Evolutionary conservation across 148 eudicot species (phyloP), one percentile per base, ranked within the genome.

Genomic region (Cornus florida): DNA sequence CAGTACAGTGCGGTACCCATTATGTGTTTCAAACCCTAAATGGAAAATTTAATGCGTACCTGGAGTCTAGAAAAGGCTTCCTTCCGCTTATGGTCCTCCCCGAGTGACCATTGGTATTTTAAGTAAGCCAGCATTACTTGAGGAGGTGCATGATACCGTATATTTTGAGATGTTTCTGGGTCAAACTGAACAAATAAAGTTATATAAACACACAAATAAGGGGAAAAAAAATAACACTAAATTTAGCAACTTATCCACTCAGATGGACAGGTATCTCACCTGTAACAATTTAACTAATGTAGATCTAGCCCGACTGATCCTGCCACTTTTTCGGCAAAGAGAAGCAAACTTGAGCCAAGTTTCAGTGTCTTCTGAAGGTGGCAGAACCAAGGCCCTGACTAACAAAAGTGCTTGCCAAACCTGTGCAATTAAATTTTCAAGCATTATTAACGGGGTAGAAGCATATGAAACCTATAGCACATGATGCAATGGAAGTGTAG

Each of bases 311-410:
- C 94, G 99, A 86, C 91, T 92, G 65, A 92, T 89, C 78, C 98
- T 87, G 69, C 97, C 95, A 97, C 87, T 94, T 83, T 91, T 91
- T 35, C 95, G 90, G 85, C 99, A 97, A 70, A 97, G 94, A 19
- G 95, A 91, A 66, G 97, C 92, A 84, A 97, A 97, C 86, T 94
- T 97, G 78, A 94, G 86, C 98, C 98, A 97, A 69, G 97, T 97
- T 80, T 94, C 97, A 70, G 82, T 79, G 67, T 97, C 99, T 83
- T 97, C 99, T 68, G 92, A 84, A 64, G 98, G 99, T 77, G 99
- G 99, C 50, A 97, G 81, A 43, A 97, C 98, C 81, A 97, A 93
- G 41, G 97, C 90, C 86, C 99, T 89, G 67, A 97, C 99, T 32
- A 80, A 88, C 85, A 97, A 89, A 80, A 97, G 77, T 77, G 85